Evolutionary conservation across 768 basidiomycete species (phyloP), one percentile per base, ranked within the genome.

Genomic region (Tricholomella constricta): DNA sequence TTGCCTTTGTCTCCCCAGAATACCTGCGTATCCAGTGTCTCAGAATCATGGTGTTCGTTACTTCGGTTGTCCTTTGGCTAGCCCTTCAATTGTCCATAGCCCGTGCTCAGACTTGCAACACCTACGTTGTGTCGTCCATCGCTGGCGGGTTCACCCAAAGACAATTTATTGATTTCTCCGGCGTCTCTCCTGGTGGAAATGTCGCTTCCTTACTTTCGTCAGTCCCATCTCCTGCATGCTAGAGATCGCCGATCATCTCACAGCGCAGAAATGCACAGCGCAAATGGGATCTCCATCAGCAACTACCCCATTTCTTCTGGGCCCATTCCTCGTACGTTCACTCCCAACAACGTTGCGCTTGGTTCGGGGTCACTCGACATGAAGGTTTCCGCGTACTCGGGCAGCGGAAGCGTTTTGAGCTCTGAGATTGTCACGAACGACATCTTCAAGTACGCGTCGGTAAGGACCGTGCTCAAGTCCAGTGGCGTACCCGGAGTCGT

Each of bases 381-480:
- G 48, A 69, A 69, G 56, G 71, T 72, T 11, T 65, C 61, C 22
- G 64, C 64, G 6, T 72, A 69, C 54, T 37, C 63, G 10, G 68
- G 70, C 3, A 64, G 53, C 19, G 68, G 70, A 12, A 49, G 60
- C 22, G 44, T 73, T 5, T 40, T 61, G 14, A 66, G 70, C 48
- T 59, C 71, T 3, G 69, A 72, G 42, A 59, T 73, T 20, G 53
- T 43, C 22, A 72, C 72, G 1, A 44, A 59, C n/a, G 64, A 62
- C 22, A 19, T 52, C 4, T 68, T 72, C 56, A 54, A 60, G 46
- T 73, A 69, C 48, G 72, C 61, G 5, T 73, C 72, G 11, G 69
- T 73, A 14, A 56, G 72, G 20, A 71, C 69, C 20, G 64, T 70
- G 25, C 55, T 64, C 34, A 72, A 72, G 51, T 72, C 71, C 31